Conservation (phyloP, 805 yeast species). For the Deakozyma indianensis region DNA sequence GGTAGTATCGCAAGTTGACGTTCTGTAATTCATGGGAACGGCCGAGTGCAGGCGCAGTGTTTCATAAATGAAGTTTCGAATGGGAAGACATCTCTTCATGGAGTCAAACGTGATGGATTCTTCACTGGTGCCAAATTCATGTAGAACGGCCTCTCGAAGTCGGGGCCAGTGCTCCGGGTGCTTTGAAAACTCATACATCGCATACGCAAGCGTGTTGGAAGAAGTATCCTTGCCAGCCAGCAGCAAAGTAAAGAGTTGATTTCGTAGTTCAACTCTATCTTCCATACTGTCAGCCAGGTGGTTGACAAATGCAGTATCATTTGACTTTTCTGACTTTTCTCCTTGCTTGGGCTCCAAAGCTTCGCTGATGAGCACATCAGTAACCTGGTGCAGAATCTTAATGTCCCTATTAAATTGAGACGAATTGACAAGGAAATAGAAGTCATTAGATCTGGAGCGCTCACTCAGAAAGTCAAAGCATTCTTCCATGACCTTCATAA, state of each 20-base stretch:
- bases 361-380: background rate
- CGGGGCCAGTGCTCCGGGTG: constrained; percentile 10
- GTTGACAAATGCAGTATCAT: constrained; percentile 13
- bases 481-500: background rate
- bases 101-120: constrained; percentile 27
- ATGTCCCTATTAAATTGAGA: background rate
- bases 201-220: constrained; percentile 27
- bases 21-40: constrained; percentile 35
- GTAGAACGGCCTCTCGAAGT: constrained; percentile 26
- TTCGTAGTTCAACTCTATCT: constrained; percentile 25
- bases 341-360: background rate
- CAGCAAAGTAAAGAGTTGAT: constrained; percentile 29
- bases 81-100: constrained; percentile 33
- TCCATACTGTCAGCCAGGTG: constrained; percentile 5
- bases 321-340: background rate
- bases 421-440: background rate
- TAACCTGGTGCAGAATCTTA: background rate
- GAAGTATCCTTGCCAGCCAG: constrained; percentile 34
- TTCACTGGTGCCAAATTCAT: constrained; percentile 22
- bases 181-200: constrained; percentile 26
- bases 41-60: constrained; percentile 36
- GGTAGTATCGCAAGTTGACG: constrained; percentile 31
- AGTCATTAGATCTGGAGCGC: background rate
- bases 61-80: constrained; percentile 35
- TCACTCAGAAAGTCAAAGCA: background rate